A percentile compares a stretch with the other conserved stretches of the same genome.
Conservation (phyloP, 2,329 filamentous ascomycete genomes). For the Paecilomyces dactylethromorphus region DNA sequence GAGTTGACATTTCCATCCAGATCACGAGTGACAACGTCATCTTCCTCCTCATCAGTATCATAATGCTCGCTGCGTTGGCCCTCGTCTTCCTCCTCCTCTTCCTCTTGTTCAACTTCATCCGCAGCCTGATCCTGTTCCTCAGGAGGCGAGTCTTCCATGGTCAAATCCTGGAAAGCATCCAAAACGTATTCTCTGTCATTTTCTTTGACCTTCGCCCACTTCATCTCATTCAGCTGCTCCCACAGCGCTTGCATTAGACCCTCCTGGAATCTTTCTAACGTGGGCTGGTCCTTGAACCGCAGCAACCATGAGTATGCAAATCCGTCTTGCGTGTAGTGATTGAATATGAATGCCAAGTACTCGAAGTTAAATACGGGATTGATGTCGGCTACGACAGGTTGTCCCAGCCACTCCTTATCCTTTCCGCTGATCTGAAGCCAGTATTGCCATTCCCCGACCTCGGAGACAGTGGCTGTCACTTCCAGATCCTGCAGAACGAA, state of each 20-base stretch:
- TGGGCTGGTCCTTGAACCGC: constrained; percentile 77
- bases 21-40: constrained; percentile 61
- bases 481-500: constrained; percentile 74
- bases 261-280: constrained; percentile 81
- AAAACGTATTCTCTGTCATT: constrained; percentile 90
- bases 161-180: constrained; percentile 90
- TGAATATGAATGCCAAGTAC: constrained; percentile 98
- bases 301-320: constrained; percentile 93
- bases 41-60: constrained; percentile 71
- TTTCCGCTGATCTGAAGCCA: constrained; percentile 80
- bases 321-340: constrained; percentile 83
- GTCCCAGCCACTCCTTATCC: constrained; percentile 77
- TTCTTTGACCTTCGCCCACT: constrained; percentile 90
- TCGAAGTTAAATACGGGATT: constrained; percentile 99
- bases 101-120: constrained; percentile 48
- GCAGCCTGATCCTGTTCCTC: constrained; percentile 51
- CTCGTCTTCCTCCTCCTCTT: constrained; percentile 59
- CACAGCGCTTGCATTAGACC: constrained; percentile 92
- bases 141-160: constrained; percentile 71
- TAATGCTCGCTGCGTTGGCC: constrained; percentile 66
- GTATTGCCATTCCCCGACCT: constrained; percentile 88
- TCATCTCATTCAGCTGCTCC: constrained; percentile 91
- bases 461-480: constrained; percentile 73
- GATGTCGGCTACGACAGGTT: constrained; percentile 79
- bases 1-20: constrained; percentile 83